Conservation (phyloP, 1,284 basidiomycete species). For the Irpex sp. region DNA sequence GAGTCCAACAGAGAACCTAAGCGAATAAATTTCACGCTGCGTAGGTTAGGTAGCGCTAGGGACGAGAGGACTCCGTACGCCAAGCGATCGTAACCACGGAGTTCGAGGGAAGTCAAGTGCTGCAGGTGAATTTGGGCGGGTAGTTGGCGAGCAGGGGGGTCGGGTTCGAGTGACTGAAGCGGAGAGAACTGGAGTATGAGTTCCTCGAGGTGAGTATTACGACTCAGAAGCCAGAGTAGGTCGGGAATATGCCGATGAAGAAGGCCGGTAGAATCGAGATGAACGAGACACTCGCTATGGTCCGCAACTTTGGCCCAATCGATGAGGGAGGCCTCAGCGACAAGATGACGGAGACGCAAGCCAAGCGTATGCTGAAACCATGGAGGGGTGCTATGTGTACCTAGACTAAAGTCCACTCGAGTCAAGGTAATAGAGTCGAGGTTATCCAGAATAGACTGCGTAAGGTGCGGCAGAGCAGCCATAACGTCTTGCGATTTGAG, state of each 20-base stretch:
- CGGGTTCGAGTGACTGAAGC: neutral
- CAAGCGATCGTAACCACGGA: neutral
- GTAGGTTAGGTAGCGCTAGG: neutral
- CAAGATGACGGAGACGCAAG: conserved; percentile 15
- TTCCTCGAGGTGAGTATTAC: conserved; percentile 19
- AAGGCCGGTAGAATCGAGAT: conserved; percentile 16
- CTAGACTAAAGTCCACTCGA: neutral
- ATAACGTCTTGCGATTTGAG: conserved; percentile 10
- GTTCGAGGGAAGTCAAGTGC: neutral
- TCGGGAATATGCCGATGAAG: conserved; percentile 5
- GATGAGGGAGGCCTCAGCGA: conserved; percentile 3
- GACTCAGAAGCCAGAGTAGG: conserved; percentile 21
- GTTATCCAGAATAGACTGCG: conserved; percentile 7
- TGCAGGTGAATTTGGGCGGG: neutral
- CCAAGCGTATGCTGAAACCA: conserved; percentile 10
- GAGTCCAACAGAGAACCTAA: neutral
- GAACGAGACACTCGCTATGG: conserved; percentile 15
- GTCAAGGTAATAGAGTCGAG: neutral
- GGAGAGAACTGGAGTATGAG: conserved; percentile 10
- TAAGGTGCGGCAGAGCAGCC: conserved; percentile 13
- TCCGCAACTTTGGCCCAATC: conserved; percentile 17
- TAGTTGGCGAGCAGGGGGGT: neutral
- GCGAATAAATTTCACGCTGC: neutral
- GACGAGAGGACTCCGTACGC: neutral
- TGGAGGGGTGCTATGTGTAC: neutral